Evolutionary conservation across 2,329 filamentous ascomycete species (phyloP), one percentile per base, ranked within the genome.

Genomic region (Pyricularia pennisetigena): DNA sequence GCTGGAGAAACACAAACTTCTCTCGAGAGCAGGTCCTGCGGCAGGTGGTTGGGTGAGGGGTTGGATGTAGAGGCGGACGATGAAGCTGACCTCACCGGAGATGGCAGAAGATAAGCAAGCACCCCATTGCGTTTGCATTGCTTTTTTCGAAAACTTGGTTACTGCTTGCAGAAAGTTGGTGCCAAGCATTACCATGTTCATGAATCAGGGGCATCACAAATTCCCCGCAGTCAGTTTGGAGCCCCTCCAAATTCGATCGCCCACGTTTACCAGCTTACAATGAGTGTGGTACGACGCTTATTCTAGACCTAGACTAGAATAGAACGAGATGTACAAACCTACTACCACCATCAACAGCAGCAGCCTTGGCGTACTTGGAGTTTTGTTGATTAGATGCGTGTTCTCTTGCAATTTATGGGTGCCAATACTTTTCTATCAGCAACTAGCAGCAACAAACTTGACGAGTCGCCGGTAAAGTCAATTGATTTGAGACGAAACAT

Each of bases 1-100:
- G 89, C 69, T 93, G 89, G 82, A 85, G 89, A 70, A 88, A 90
- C 73, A 89, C 90, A 3, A 93, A 91, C 74, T 88, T 85, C 70
- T 73, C 79, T 0, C 78, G 79, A n/a, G 76, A 82, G 23, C 72
- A 82, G 24, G 80, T 86, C 30, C 75, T 83, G 68, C 68, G 70
- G 10, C 72, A 72, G 54, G 74, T 78, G 9, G 73, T 75, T 23
- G 76, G 76, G 14, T 76, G 71, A 67, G n/a, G 23, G 10, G 28
- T 65, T 28, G 12, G 4, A 2, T 1, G 24, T n/a, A 61, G n/a
- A 28, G n/a, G 8, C n/a, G n/a, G n/a, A n/a, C 16, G 41, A 54
- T 54, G 8, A n/a, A 54, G 20, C 41, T 54, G 41, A n/a, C 41
- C 41, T 54, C 41, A n/a, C 16, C 41, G 12, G 20, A 41, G 16